Evolutionary conservation across 352 stramenopile species (phyloP), one percentile per base, ranked within the genome.

Genomic region (Phytophthora cajani): DNA sequence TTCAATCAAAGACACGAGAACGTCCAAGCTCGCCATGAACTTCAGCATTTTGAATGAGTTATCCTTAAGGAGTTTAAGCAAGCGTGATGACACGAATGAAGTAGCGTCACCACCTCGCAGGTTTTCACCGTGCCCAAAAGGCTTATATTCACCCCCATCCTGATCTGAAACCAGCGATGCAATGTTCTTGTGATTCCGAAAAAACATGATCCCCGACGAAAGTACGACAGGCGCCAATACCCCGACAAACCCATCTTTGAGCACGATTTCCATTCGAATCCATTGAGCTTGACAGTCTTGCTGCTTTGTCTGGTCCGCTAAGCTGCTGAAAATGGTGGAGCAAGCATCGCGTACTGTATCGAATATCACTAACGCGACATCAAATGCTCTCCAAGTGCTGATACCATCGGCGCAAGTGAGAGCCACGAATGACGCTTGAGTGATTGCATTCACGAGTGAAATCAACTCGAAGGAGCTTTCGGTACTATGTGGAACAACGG

Each of bases 361-460:
- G 57, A 77, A 80, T 6, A 82, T 61, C 12, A 44, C 23, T 57
- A 78, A 3, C 6, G 71, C 67, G 25, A 80, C 36, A 46, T 74
- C 52, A 53, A 79, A 40, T 16, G 60, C 52, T 33, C 46, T 67
- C 17, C 42, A 33, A 19, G 23, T 62, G 14, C 21, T 42, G 12
- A 19, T 49, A 17, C 67, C 59, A 8, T 50, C 16, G 33, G 57
- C 16, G 8, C 50, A 53, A 12, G 14, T 56, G 30, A 73, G n/a
- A 23, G 59, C 36, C 30, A 81, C 55, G 38, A 88, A 85, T 8
- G 72, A 55, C 5, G 66, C 64, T 57, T 88, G 80, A 0, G 74
- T 74, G 11, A 88, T 77, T n/a, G 72, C 79, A 58, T 88, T 88
- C 33, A 86, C 64, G 5, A 88, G 58, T 5, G 74, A 73, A 50